Conservation (phyloP, 345 rosid genomes). For the Euphorbia lathyris region DNA sequence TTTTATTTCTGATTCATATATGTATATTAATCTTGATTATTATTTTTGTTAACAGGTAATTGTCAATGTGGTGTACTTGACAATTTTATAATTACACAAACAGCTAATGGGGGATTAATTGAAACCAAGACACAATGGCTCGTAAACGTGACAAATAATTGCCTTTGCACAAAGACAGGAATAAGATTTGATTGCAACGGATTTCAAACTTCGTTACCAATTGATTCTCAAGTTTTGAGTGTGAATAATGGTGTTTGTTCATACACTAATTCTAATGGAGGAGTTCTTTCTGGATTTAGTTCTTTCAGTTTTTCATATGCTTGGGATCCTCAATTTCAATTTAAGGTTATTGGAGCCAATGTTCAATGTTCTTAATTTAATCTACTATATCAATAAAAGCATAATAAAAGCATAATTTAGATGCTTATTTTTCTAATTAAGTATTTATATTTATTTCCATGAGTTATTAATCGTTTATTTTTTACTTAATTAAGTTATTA, state of each 20-base stretch:
- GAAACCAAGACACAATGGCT: background rate
- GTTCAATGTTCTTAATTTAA: background rate
- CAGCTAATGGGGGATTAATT: background rate
- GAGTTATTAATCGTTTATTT: too few species aligned
- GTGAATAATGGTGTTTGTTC: background rate
- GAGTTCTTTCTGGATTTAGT: background rate
- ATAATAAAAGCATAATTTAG: too few species aligned
- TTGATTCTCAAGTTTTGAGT: background rate
- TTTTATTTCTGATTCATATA: too few species aligned
- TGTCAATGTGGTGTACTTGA: background rate
- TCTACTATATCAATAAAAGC: too few species aligned
- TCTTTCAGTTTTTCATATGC: constrained; percentile 6
- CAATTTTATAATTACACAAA: background rate
- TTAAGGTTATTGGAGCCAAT: background rate
- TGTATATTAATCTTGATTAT: too few species aligned
- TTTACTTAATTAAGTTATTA: too few species aligned
- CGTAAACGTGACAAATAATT: background rate
- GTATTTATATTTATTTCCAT: too few species aligned
- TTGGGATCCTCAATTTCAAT: background rate
- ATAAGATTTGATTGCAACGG: background rate
- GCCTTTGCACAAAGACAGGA: background rate
- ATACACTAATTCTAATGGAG: background rate
- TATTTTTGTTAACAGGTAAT: constrained; percentile 5
- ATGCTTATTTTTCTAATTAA: too few species aligned
- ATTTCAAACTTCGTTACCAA: background rate